These are phyloP conservation scores for Penicillium psychrosexuale DNA, from an alignment of 2,329 filamentous ascomycete genomes.

Conservation along the genomic window DNA sequence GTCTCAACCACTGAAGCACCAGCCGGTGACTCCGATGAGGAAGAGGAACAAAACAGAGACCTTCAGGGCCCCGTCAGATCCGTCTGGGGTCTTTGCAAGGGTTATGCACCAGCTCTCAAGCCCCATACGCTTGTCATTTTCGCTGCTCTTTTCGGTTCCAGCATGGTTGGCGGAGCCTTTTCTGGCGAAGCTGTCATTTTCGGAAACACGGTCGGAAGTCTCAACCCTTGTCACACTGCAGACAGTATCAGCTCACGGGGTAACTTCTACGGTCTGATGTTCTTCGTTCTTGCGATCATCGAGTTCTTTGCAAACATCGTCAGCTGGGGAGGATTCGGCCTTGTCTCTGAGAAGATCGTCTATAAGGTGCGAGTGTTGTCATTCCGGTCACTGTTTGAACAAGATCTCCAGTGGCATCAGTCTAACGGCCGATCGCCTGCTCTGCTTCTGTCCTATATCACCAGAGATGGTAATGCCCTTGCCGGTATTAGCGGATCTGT, in stretches of 20 bases:
- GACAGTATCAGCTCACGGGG: conserved; percentile 50
- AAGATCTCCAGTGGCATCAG: conserved; percentile 70
- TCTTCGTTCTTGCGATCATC: conserved; percentile 59
- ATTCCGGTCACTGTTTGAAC: conserved; percentile 62
- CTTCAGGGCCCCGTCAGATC: conserved; percentile 27
- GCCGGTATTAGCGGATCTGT: conserved; percentile 68
- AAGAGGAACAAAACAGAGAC: conserved; percentile 31
- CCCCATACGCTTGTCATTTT: conserved; percentile 47
- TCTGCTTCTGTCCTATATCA: conserved; percentile 64
- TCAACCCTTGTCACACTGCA: conserved; percentile 54
- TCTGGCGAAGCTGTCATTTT: conserved; percentile 59
- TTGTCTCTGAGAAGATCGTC: conserved; percentile 62
- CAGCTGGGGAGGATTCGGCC: conserved; percentile 58
- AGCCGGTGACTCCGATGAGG: conserved; percentile 16
- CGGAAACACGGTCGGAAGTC: conserved; percentile 56
- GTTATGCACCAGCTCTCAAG: conserved; percentile 27
- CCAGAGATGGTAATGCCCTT: conserved; percentile 64
- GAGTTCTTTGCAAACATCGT: conserved; percentile 61
- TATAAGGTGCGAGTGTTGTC: conserved; percentile 62
- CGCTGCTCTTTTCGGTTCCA: conserved; percentile 50
- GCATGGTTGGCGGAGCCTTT: conserved; percentile 57
- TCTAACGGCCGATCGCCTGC: conserved; percentile 61
- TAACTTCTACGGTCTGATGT: conserved; percentile 56
- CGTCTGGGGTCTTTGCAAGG: conserved; percentile 27
- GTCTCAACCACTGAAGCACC: conserved; percentile 18